Evolutionary conservation across 2,329 filamentous ascomycete genomes (phyloP).

Genomic region (Rhinocladiella similis): DNA sequence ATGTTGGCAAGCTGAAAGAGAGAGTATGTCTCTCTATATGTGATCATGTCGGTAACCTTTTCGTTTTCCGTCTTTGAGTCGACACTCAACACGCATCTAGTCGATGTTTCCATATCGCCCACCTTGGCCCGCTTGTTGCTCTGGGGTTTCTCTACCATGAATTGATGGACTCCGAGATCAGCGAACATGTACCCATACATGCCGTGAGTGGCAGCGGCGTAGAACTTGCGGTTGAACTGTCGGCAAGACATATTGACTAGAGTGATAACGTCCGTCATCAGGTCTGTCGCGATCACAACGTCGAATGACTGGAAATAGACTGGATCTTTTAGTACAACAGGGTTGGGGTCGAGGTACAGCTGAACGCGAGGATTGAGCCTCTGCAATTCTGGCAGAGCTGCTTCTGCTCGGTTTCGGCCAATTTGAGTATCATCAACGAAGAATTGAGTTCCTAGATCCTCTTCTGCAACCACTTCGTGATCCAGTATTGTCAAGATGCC

Average conservation of each 20-base stretch:
- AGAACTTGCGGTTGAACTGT: constrained; percentile 76
- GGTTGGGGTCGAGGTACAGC: constrained; percentile 67
- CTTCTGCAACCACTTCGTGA: constrained; percentile 69
- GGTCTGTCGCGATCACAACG: constrained; percentile 85
- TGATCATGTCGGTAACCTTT: constrained; percentile 80
- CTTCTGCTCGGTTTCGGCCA: constrained; percentile 80
- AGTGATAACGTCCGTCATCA: constrained; percentile 71
- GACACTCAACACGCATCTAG: constrained; percentile 71
- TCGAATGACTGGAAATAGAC: constrained; percentile 79
- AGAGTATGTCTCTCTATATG: constrained; percentile 87
- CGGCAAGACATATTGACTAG: constrained; percentile 85
- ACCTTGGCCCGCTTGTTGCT: constrained; percentile 68
- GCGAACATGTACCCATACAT: constrained; percentile 95
- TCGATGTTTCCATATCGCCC: constrained; percentile 67
- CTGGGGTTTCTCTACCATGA: constrained; percentile 80
- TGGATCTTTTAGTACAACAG: constrained; percentile 66
- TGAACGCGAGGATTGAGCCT: constrained; percentile 87
- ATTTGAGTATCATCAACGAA: constrained; percentile 72
- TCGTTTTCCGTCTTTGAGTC: constrained; percentile 66
- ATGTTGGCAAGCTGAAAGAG: constrained; percentile 84
- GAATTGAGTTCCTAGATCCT: constrained; percentile 81
- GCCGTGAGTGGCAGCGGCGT: constrained; percentile 82
- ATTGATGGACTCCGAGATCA: constrained; percentile 87
- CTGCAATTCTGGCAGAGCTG: constrained; percentile 73
- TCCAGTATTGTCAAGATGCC: constrained; percentile 88